A percentile compares a stretch with the other conserved stretches of the same genome.
phyloP scores from a whole-genome alignment of 768 basidiomycete species.

The Amanita subjunquillea region DNA sequence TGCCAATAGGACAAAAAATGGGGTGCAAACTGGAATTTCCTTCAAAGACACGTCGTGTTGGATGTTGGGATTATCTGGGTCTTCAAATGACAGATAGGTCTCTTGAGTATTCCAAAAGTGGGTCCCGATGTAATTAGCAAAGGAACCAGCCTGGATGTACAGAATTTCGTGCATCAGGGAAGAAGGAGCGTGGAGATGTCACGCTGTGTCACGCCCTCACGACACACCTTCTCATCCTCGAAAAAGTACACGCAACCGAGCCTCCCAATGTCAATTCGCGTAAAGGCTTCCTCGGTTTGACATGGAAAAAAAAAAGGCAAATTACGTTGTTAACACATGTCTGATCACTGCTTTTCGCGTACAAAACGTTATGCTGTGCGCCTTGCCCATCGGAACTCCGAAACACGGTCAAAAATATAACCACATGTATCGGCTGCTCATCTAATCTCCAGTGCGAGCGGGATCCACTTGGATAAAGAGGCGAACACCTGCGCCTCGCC shows the following conservation, averaged over 20 bases:
- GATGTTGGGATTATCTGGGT: constrained; percentile 30
- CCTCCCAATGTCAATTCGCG: background rate
- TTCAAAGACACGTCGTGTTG: constrained; percentile 56
- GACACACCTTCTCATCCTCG: background rate
- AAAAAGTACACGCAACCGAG: background rate
- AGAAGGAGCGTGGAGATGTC: background rate
- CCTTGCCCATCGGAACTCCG: constrained; percentile 1
- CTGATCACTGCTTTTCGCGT: background rate
- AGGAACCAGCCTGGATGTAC: constrained; percentile 62
- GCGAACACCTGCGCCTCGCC: background rate
- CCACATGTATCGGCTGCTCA: background rate
- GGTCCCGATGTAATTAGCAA: constrained; percentile 60
- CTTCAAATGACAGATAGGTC: constrained; percentile 46
- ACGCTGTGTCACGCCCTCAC: background rate
- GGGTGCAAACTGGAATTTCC: constrained; percentile 30
- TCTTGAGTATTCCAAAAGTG: constrained; percentile 84
- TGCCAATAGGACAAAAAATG: background rate
- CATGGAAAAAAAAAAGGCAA: background rate
- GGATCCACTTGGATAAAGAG: background rate
- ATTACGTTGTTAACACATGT: background rate
- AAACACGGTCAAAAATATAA: background rate
- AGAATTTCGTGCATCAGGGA: constrained; percentile 63
- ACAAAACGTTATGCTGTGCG: background rate
- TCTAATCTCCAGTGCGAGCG: background rate
- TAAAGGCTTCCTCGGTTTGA: background rate